Percentiles rank a stretch among this genome's conserved stretches.
Evolutionary conservation across 179 eudicot species (phyloP).

Genomic region (Silene vulgaris): DNA sequence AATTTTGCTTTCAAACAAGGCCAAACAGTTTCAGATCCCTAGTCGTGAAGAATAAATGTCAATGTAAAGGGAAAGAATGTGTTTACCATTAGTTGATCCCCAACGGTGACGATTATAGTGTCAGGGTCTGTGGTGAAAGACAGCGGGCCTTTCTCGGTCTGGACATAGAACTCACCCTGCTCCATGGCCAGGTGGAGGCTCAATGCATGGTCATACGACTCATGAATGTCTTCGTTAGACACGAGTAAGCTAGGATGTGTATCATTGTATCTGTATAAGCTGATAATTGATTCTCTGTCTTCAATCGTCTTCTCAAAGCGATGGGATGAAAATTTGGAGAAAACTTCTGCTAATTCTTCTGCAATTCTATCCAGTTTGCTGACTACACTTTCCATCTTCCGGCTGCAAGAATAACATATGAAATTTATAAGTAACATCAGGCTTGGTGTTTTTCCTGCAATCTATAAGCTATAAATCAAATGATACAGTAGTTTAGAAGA

Average conservation of each 20-base stretch:
- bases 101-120: constrained; percentile 54
- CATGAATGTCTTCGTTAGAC: constrained; percentile 35
- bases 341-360: constrained; percentile 45
- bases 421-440: not conserved
- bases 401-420: constrained; percentile 33
- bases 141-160: constrained; percentile 39
- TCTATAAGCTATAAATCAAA: too few species aligned
- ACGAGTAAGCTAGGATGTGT: constrained; percentile 35
- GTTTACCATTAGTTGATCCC: constrained; percentile 57
- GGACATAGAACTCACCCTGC: constrained; percentile 45
- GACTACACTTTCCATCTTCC: constrained; percentile 52
- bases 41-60: too few species aligned
- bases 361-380: constrained; percentile 48
- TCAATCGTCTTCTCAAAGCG: constrained; percentile 34
- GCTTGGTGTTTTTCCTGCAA: too few species aligned
- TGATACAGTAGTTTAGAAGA: too few species aligned
- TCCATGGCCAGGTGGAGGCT: constrained; percentile 54
- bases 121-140: constrained; percentile 46
- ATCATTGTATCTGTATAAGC: constrained; percentile 46
- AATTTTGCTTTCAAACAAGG: too few species aligned
- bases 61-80: not conserved
- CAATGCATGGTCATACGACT: constrained; percentile 42
- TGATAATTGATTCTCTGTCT: constrained; percentile 42
- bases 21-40: too few species aligned
- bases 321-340: constrained; percentile 29